A percentile compares a stretch with the other conserved stretches of the same genome.
These are phyloP conservation scores for Ophiosphaerella korrae DNA, from an alignment of 2,329 filamentous ascomycete species.

Conservation along the genomic window DNA sequence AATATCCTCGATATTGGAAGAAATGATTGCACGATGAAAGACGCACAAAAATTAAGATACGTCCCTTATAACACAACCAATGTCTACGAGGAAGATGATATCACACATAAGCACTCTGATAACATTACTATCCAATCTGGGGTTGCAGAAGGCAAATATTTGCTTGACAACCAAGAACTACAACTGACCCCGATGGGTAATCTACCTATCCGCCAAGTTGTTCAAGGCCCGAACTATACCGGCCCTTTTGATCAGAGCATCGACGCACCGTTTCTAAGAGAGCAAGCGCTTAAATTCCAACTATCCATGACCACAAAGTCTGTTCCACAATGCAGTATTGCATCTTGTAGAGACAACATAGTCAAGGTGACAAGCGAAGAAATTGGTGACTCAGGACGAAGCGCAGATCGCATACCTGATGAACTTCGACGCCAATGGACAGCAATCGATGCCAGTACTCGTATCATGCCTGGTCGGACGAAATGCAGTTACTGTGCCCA, in stretches of 20 bases:
- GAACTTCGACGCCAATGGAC: conserved; percentile 39
- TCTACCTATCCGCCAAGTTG: conserved; percentile 51
- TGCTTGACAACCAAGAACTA: conserved; percentile 44
- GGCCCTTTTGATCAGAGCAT: conserved; percentile 44
- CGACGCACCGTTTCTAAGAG: conserved; percentile 31
- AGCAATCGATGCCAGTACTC: conserved; percentile 4
- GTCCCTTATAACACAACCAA: conserved; percentile 23
- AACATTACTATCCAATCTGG: conserved; percentile 28
- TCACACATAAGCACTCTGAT: neutral
- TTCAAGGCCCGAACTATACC: conserved; percentile 52
- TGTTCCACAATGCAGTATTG: conserved; percentile 29
- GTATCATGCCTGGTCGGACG: conserved; percentile 30
- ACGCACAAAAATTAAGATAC: conserved; percentile 37
- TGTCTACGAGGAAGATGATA: conserved; percentile 2
- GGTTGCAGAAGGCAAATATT: conserved; percentile 23
- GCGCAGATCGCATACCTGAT: conserved; percentile 50
- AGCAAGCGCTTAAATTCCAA: conserved; percentile 43
- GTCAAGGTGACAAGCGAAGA: conserved; percentile 45
- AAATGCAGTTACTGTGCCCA: conserved; percentile 43
- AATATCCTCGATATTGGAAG: conserved; percentile 56
- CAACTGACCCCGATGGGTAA: conserved; percentile 46
- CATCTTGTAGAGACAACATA: conserved; percentile 37
- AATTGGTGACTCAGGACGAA: conserved; percentile 47
- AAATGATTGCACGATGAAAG: conserved; percentile 35
- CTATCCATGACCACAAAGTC: conserved; percentile 18